phyloP scores from a whole-genome alignment of 2,329 filamentous ascomycete species.

The Cladophialophora psammophila region DNA sequence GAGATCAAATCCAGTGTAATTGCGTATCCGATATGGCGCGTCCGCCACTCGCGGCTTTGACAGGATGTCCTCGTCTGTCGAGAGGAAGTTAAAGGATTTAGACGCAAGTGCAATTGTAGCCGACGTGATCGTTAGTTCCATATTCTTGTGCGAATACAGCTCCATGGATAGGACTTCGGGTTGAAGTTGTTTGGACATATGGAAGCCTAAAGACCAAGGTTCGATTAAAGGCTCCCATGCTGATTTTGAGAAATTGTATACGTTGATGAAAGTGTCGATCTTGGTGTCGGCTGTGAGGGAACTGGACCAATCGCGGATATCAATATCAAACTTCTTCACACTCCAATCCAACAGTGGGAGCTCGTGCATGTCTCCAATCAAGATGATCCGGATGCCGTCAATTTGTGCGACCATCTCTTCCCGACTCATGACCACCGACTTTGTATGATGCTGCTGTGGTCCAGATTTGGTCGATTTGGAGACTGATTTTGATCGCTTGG shows the following conservation, averaged over 20 bases:
- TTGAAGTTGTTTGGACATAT: slow-evolving; percentile 78
- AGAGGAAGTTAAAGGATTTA: slow-evolving; percentile 90
- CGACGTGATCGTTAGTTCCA: slow-evolving; percentile 91
- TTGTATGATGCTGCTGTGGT: slow-evolving; percentile 48
- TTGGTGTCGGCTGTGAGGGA: slow-evolving; percentile 84
- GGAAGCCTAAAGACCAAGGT: slow-evolving; percentile 93
- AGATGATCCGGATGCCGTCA: slow-evolving; percentile 86
- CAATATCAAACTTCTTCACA: slow-evolving; percentile 85
- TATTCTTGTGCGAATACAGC: slow-evolving; percentile 83
- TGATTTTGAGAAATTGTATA: slow-evolving; percentile 99
- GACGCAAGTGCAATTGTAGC: slow-evolving; percentile 91
- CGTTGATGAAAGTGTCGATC: slow-evolving; percentile 93
- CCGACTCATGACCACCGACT: slow-evolving; percentile 64
- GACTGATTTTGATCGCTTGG: slow-evolving; percentile 56
- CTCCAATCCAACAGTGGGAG: slow-evolving; percentile 93
- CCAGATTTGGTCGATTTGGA: slow-evolving; percentile 47
- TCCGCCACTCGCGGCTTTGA: slow-evolving; percentile 92
- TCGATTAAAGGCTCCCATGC: slow-evolving; percentile 97
- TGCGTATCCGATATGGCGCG: slow-evolving; percentile 90
- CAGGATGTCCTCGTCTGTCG: slow-evolving; percentile 85
- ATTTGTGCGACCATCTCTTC: slow-evolving; percentile 88
- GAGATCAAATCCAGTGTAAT: slow-evolving; percentile 93
- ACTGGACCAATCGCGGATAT: slow-evolving; percentile 89
- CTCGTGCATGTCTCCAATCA: slow-evolving; percentile 96
- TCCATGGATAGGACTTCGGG: slow-evolving; percentile 83